Evolutionary conservation across 371 early-diverging fungal genomes (phyloP).

Genomic region (Zychaea mexicana): DNA sequence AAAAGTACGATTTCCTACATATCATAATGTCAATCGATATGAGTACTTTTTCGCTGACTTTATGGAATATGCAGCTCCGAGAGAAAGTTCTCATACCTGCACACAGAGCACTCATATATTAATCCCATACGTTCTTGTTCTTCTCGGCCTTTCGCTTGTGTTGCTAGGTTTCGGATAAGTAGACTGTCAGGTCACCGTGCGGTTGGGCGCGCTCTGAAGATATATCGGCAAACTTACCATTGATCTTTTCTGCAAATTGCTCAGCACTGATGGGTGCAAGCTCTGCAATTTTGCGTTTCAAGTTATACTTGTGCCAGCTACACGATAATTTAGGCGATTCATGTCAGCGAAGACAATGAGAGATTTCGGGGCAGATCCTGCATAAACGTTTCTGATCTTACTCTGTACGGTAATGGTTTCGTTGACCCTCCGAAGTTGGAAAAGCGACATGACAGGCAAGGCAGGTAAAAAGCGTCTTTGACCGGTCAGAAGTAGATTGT

Average conservation of each 20-base stretch:
- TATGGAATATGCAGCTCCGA: too few species aligned
- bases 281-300: conserved; percentile 83
- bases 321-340: too few species aligned
- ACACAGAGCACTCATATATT: conserved; percentile 46
- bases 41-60: too few species aligned
- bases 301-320: conserved; percentile 88
- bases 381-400: too few species aligned
- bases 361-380: too few species aligned
- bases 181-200: too few species aligned
- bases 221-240: too few species aligned
- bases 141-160: conserved; percentile 47
- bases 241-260: conserved; percentile 66
- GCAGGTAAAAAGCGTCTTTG: conserved; percentile 55
- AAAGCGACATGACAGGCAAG: conserved; percentile 88
- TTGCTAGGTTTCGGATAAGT: too few species aligned
- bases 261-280: conserved; percentile 74
- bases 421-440: conserved; percentile 77
- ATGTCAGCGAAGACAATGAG: too few species aligned
- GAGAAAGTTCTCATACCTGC: conserved; percentile 46
- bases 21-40: background rate
- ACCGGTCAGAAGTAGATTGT: background rate
- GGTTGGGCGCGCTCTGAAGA: too few species aligned
- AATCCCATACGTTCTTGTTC: conserved; percentile 40
- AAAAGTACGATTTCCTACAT: conserved; percentile 69
- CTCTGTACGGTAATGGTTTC: conserved; percentile 85